These are phyloP conservation scores for Drechslerella coelobrocha DNA, from an alignment of 2,329 filamentous ascomycete species.

Conservation along the genomic window DNA sequence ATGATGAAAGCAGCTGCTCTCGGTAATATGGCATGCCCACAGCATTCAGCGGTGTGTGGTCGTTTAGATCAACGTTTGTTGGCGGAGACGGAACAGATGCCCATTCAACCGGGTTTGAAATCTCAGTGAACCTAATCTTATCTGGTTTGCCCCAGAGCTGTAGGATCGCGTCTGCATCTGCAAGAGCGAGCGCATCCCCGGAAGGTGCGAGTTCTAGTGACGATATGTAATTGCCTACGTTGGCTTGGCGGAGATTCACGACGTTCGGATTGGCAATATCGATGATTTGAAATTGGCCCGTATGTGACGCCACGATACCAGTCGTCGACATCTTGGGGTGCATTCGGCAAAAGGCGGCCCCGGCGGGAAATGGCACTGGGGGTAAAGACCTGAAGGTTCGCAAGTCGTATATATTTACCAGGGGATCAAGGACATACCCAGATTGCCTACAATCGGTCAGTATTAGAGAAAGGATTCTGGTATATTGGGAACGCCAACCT, in stretches of 20 bases:
- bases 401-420: constrained; percentile 94
- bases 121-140: constrained; percentile 86
- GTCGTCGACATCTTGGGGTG: constrained; percentile 95
- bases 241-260: constrained; percentile 82
- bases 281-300: constrained; percentile 91
- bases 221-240: constrained; percentile 74
- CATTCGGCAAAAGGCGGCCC: constrained; percentile 93
- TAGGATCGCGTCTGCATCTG: constrained; percentile 77
- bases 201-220: constrained; percentile 87
- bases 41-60: constrained; percentile 79
- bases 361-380: constrained; percentile 88
- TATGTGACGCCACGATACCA: constrained; percentile 88
- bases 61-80: constrained; percentile 71
- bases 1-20: constrained; percentile 83
- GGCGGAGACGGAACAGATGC: constrained; percentile 69
- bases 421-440: constrained; percentile 83
- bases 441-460: constrained; percentile 61
- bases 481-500: constrained; percentile 64
- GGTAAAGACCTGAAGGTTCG: constrained; percentile 87
- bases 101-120: constrained; percentile 78
- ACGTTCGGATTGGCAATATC: constrained; percentile 93
- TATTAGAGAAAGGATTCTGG: background rate
- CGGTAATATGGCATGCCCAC: constrained; percentile 94
- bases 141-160: constrained; percentile 87
- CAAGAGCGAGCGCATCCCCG: constrained; percentile 81